phyloP scores from a whole-genome alignment of 305 asterid species.

The Solanum chacoense region DNA sequence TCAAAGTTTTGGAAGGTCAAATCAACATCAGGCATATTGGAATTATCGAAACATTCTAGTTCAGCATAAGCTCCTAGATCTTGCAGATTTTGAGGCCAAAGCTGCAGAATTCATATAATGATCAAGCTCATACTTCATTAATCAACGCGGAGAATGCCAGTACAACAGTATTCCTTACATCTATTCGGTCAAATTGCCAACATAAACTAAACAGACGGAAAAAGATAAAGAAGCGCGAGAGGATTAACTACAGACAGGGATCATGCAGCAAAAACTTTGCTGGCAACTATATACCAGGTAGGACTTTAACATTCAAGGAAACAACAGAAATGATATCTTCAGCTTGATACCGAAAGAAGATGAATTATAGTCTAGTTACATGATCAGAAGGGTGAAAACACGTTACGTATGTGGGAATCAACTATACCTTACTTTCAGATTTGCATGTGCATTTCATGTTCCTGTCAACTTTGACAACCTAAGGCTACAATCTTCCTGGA shows the following conservation, averaged over 20 bases:
- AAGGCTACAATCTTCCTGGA: not conserved
- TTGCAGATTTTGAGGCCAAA: constrained; percentile 81
- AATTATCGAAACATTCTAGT: constrained; percentile 34
- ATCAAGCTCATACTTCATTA: not conserved
- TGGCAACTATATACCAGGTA: not conserved
- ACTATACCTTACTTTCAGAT: not conserved
- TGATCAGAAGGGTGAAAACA: not conserved
- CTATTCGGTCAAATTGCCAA: not conserved
- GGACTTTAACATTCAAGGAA: not conserved
- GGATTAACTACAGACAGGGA: not conserved
- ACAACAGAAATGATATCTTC: not conserved
- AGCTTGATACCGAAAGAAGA: not conserved
- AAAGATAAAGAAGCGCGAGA: not conserved
- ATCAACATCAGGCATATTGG: constrained; percentile 71
- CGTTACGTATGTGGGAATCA: not conserved
- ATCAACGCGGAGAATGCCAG: not conserved
- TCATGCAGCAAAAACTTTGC: not conserved
- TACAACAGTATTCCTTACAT: not conserved
- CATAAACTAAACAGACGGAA: not conserved
- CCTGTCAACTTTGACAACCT: not conserved
- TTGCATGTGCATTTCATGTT: not conserved
- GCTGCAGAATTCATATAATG: constrained; percentile 29
- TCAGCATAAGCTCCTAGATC: constrained; percentile 67
- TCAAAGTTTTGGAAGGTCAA: constrained; percentile 38
- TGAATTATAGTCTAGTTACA: not conserved